Base-by-base conservation (phyloP, 2,329 filamentous ascomycete genomes). In the Aspergillus ibericus region DNA sequence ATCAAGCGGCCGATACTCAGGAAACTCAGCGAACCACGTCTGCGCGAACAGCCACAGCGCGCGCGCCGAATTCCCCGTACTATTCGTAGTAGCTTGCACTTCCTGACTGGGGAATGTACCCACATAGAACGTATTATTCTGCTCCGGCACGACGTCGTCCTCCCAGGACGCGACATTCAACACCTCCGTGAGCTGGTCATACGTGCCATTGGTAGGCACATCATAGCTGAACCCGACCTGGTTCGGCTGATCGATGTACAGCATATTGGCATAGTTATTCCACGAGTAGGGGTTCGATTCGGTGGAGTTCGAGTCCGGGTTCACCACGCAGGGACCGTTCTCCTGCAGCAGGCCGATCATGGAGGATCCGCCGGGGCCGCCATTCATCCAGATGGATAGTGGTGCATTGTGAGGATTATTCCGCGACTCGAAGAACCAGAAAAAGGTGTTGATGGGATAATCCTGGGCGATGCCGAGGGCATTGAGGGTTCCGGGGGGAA, bases 171-270 rank as follows among this genome's bases (percentile, higher is more conserved):
- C 64, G 3, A 75, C 56, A 49, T 69, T 63, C 61, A 69, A 66
- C 9, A 63, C 56, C 2, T 52, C 61, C 2, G 59, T 64, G 16
- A 73, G 51, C 47, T 73, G 70, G 48, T 75, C 64, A 36, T 67
- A 69, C 8, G 77, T 80, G 15, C 73, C 76, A 46, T 79, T 80
- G 13, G 72, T 72, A 9, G 70, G 70, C 0, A 72, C 63, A 56
- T 77, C 78, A 68, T 87, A 87, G 10, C 81, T 85, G 65, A 86
- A 83, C 0, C 85, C 85, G 4, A 84, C 81, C 48, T 83, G 81
- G 9, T 80, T 82, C 8, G 85, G 88, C 70, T 90, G 83, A 65
- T 91, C 88, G 64, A 91, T 84, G 72, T 88, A 90, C 15, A 91
- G 82, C 81, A 89, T 84, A 63, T 89, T 89, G 61, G 82, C 83